Conservation (phyloP, 805 yeast genomes). For the Lipomyces sp. region DNA sequence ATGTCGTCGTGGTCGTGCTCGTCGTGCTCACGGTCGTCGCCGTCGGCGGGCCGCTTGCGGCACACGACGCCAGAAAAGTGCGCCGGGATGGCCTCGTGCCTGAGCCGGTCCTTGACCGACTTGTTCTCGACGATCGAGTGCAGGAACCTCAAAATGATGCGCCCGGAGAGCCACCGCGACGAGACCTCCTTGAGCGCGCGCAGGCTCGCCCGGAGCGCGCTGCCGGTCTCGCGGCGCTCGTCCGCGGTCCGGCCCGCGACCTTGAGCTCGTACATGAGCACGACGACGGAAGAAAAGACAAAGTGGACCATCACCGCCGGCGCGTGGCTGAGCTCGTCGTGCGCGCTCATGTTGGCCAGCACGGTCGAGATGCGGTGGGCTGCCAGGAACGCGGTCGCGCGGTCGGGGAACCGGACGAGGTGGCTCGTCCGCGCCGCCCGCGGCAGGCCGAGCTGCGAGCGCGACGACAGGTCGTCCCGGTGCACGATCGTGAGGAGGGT, state of each 20-base stretch:
- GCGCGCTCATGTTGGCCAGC: too few relatives aligned
- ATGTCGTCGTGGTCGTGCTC: too few relatives aligned
- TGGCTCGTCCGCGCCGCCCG: slow-evolving; percentile 4
- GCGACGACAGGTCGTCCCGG: slow-evolving; percentile 54
- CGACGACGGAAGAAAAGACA: slow-evolving; percentile 54
- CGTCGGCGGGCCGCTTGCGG: too few relatives aligned
- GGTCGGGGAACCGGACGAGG: slow-evolving; percentile 53
- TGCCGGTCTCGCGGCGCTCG: slow-evolving; percentile 41
- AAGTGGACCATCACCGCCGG: too few relatives aligned
- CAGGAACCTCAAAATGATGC: slow-evolving; percentile 51
- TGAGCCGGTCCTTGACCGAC: slow-evolving; percentile 26
- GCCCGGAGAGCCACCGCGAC: slow-evolving; percentile 54
- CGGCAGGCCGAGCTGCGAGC: slow-evolving; percentile 30
- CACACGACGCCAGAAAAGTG: too few relatives aligned
- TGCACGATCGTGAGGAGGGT: slow-evolving; percentile 68
- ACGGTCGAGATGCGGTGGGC: slow-evolving; percentile 39
- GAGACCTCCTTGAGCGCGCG: slow-evolving; percentile 43
- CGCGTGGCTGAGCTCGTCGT: too few relatives aligned
- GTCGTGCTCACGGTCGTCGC: too few relatives aligned
- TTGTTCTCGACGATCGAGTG: slow-evolving; percentile 39
- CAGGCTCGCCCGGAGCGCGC: slow-evolving; percentile 39
- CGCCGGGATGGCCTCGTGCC: slow-evolving; percentile 14
- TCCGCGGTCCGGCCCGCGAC: slow-evolving; percentile 42
- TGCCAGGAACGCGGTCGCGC: slow-evolving; percentile 79
- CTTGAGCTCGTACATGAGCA: slow-evolving; percentile 68